Evolutionary conservation across 2,329 filamentous ascomycete genomes (phyloP).

Genomic region (Gnomoniopsis sp.): DNA sequence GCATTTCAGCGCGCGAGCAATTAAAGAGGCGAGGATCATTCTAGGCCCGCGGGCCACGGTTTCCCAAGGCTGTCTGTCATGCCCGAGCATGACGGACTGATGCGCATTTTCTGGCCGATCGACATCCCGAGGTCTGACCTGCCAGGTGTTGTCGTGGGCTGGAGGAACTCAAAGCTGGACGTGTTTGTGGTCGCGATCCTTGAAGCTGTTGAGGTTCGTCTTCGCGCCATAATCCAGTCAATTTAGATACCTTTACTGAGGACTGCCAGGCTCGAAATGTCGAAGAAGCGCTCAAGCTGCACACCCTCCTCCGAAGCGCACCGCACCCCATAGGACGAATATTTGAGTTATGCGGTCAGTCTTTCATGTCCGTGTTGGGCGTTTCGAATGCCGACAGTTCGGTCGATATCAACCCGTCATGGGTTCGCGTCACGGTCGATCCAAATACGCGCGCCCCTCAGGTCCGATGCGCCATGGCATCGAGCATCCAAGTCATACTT

Average conservation of each 20-base stretch:
- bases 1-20: conserved; percentile 93
- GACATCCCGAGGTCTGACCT: conserved; percentile 70
- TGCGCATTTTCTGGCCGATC: conserved; percentile 98
- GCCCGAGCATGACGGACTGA: conserved; percentile 78
- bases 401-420: conserved; percentile 61
- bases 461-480: conserved; percentile 68
- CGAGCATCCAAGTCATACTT: conserved; percentile 81
- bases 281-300: conserved; percentile 80
- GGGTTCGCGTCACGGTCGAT: conserved; percentile 61
- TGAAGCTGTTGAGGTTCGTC: conserved; percentile 80
- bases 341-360: conserved; percentile 78
- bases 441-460: conserved; percentile 57
- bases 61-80: conserved; percentile 45
- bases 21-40: conserved; percentile 92
- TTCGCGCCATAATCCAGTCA: background rate
- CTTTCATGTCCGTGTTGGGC: conserved; percentile 81
- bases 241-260: conserved; percentile 25
- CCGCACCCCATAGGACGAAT: conserved; percentile 77
- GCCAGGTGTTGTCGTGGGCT: conserved; percentile 87
- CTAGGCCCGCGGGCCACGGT: conserved; percentile 43
- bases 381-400: conserved; percentile 64
- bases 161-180: conserved; percentile 89
- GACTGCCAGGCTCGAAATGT: conserved; percentile 65
- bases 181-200: conserved; percentile 86
- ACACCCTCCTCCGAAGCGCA: conserved; percentile 78